phyloP scores from a whole-genome alignment of 2,329 filamentous ascomycete genomes.

The Cladophialophora immunda region DNA sequence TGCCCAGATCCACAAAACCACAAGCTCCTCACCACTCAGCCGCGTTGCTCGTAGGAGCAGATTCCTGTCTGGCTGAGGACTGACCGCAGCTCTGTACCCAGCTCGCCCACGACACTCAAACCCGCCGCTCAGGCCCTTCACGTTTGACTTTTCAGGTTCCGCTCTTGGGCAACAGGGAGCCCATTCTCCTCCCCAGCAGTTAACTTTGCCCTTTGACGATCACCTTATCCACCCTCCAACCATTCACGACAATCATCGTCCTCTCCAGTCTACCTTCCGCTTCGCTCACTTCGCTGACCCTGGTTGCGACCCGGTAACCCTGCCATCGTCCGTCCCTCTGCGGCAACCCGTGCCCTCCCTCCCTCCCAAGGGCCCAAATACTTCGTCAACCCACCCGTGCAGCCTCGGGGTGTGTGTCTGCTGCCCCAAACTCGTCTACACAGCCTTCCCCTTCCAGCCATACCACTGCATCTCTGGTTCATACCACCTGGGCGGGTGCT shows the following conservation, averaged over 20 bases:
- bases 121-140: slow-evolving; percentile 8
- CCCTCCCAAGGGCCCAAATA: slow-evolving; percentile 15
- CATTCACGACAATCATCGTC: slow-evolving; percentile 9
- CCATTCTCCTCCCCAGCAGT: slow-evolving; percentile 19
- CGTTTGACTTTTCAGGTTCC: slow-evolving; percentile 9
- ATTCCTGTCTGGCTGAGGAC: background rate
- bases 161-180: slow-evolving; percentile 15
- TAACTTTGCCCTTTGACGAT: slow-evolving; percentile 27
- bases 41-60: background rate
- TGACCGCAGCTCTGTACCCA: background rate
- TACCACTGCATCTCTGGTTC: slow-evolving; percentile 17
- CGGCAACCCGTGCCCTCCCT: background rate
- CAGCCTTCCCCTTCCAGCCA: slow-evolving; percentile 4
- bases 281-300: slow-evolving; percentile 2
- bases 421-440: slow-evolving; percentile 8
- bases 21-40: slow-evolving; percentile 19
- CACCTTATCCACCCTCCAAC: slow-evolving; percentile 19
- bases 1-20: slow-evolving; percentile 2
- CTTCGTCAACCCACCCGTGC: slow-evolving; percentile 15
- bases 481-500: slow-evolving; percentile 20
- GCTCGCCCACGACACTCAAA: background rate
- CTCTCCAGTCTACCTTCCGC: slow-evolving; percentile 16
- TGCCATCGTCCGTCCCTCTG: slow-evolving; percentile 10
- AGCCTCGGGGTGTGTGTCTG: slow-evolving; percentile 6
- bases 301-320: slow-evolving; percentile 12